These are phyloP conservation scores for Eucalyptus marginata DNA, from an alignment of 345 rosid genomes.

Conservation along the genomic window DNA sequence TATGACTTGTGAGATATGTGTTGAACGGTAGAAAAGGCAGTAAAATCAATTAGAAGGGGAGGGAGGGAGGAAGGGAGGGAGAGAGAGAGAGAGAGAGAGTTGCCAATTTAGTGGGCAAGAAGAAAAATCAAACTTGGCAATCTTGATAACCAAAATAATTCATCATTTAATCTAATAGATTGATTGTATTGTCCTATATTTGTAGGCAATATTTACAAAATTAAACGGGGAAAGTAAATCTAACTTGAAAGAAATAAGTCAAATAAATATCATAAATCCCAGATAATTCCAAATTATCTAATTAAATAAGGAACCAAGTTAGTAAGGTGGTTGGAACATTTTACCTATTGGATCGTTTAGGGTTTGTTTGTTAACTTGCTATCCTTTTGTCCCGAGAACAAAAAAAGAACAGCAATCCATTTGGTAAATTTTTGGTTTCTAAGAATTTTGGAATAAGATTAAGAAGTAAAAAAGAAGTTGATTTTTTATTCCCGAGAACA, in stretches of 20 bases:
- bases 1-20: not conserved
- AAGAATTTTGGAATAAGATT: too few species aligned
- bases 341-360: not conserved
- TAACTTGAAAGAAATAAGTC: not conserved
- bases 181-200: not conserved
- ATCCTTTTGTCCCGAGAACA: too few species aligned
- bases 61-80: not conserved
- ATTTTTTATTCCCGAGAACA: too few species aligned
- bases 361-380: too few species aligned
- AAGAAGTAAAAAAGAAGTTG: too few species aligned
- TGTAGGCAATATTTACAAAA: not conserved
- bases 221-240: not conserved
- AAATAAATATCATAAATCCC: not conserved
- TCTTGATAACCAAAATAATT: not conserved
- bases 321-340: not conserved
- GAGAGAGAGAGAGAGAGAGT: not conserved
- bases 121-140: not conserved
- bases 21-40: not conserved
- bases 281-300: not conserved
- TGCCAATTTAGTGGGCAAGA: not conserved
- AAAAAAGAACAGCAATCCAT: too few species aligned
- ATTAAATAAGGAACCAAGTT: not conserved
- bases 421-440: too few species aligned
- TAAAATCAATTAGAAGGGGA: not conserved
- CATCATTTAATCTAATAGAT: not conserved